A percentile compares a stretch with the other conserved stretches of the same genome.
Evolutionary conservation across 768 basidiomycete genomes (phyloP).

Genomic region (Cubamyces lactineus): DNA sequence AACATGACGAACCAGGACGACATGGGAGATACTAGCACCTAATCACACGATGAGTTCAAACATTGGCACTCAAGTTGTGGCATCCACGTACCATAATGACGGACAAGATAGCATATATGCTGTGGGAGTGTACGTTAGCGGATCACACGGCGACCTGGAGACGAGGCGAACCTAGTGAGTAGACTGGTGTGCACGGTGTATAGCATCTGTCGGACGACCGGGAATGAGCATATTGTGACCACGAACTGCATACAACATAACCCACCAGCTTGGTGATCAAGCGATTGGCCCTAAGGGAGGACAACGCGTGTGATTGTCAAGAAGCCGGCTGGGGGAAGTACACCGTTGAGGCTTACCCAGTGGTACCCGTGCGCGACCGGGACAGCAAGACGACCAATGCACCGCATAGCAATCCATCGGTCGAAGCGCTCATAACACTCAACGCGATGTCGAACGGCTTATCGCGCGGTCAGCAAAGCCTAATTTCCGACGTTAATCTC

Average conservation of each 20-base stretch:
- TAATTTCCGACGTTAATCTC: no score
- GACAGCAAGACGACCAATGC: conserved; percentile 4
- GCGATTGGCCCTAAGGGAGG: conserved; percentile 2
- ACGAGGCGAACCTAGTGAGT: conserved; percentile 3
- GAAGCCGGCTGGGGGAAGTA: no score
- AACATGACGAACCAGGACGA: conserved; percentile 14
- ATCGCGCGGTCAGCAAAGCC: not conserved
- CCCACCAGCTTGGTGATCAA: conserved; percentile 11
- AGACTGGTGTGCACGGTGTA: conserved; percentile 11
- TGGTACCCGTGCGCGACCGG: conserved; percentile 8
- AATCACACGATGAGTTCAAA: not conserved
- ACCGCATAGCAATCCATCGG: conserved; percentile 11
- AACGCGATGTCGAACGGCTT: conserved; percentile 9
- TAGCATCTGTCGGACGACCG: not conserved
- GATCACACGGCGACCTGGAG: no score
- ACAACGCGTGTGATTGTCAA: not conserved
- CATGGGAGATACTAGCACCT: not conserved
- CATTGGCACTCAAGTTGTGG: no score
- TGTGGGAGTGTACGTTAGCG: not conserved
- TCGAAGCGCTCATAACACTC: conserved; percentile 3
- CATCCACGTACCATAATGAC: conserved; percentile 3
- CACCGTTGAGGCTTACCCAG: not conserved
- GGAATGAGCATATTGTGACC: not conserved
- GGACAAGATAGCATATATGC: conserved; percentile 4
- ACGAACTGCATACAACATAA: not conserved